Evolutionary conservation across 2,329 filamentous ascomycete genomes (phyloP).

Genomic region (Penicillium sclerotigenum): DNA sequence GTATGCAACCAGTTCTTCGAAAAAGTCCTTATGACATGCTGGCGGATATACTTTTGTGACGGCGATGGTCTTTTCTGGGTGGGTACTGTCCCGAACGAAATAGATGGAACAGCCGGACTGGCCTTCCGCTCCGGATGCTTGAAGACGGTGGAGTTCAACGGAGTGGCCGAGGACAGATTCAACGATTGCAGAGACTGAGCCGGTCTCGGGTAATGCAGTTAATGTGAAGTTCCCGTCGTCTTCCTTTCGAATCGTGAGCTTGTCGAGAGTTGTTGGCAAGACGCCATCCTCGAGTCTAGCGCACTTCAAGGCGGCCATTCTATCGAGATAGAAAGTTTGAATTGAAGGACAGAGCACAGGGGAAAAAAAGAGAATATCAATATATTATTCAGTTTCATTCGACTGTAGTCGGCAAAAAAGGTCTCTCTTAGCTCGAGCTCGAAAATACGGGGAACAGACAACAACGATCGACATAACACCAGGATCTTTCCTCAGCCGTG

Average conservation of each 20-base stretch:
- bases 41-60: neutral
- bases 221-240: neutral
- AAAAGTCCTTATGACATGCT: neutral
- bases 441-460: neutral
- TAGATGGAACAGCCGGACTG: conserved; percentile 1
- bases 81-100: neutral
- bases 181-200: neutral
- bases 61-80: neutral
- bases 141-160: neutral
- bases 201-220: neutral
- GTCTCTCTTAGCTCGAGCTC: neutral
- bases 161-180: conserved; percentile 1
- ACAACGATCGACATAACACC: neutral
- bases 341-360: neutral
- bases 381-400: neutral
- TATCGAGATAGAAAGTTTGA: neutral
- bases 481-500: neutral
- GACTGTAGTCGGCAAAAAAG: neutral
- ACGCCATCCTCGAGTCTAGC: neutral
- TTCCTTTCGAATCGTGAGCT: neutral
- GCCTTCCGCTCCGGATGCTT: conserved; percentile 1
- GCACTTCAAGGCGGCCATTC: neutral
- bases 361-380: neutral
- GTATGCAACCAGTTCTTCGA: neutral
- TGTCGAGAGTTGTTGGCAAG: neutral